phyloP scores from a whole-genome alignment of 306 rosid species.

The Rosa lucieae region DNA sequence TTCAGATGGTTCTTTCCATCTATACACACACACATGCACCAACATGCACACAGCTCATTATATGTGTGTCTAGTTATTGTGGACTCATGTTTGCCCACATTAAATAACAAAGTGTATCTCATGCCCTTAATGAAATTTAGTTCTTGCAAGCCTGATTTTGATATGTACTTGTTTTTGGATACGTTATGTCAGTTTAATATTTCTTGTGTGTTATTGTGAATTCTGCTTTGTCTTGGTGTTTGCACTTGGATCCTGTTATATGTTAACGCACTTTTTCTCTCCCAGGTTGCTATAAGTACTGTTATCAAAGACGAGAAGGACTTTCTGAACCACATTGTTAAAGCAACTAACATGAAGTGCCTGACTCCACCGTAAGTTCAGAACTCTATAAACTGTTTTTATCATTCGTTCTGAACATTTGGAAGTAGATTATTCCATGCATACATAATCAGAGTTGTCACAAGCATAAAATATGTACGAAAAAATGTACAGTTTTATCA shows the following conservation, averaged over 20 bases:
- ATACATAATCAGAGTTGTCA: background rate
- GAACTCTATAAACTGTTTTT: conserved; percentile 13
- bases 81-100: background rate
- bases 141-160: background rate
- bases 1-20: background rate
- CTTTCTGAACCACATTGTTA: conserved; percentile 70
- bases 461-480: no score
- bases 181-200: background rate
- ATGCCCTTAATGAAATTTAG: background rate
- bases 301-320: conserved; percentile 79
- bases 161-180: background rate
- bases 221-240: background rate
- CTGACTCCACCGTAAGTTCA: conserved; percentile 77
- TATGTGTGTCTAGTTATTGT: background rate
- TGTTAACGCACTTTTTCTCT: background rate
- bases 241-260: background rate
- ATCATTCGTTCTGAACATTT: background rate
- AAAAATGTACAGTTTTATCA: background rate
- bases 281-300: conserved; percentile 83
- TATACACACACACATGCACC: background rate
- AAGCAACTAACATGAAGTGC: conserved; percentile 92
- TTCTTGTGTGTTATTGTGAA: background rate
- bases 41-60: background rate
- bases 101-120: background rate
- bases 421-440: background rate